phyloP scores from a whole-genome alignment of 2,329 filamentous ascomycete genomes.

The Penicillium rolfsii region DNA sequence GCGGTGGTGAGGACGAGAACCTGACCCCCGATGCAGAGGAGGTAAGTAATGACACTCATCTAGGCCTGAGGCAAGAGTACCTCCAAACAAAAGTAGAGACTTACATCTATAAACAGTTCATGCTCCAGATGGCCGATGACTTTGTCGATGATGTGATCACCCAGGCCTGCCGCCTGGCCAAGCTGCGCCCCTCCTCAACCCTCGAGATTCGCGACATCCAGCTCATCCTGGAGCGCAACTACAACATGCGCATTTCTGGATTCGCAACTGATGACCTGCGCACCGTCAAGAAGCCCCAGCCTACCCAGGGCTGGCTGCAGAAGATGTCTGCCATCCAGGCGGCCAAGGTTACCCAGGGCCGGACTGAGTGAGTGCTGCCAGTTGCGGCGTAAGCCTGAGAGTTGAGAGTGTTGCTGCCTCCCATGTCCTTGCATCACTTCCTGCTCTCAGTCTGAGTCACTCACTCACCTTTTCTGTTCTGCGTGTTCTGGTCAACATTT shows the following conservation, averaged over 20 bases:
- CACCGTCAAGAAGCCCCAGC: slow-evolving; percentile 91
- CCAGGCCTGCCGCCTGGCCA: slow-evolving; percentile 85
- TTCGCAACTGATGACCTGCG: slow-evolving; percentile 93
- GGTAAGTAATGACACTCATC: slow-evolving; percentile 56
- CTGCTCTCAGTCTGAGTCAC: not conserved
- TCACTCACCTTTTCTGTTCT: not conserved
- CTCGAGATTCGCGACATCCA: slow-evolving; percentile 88
- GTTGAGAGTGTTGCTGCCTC: not conserved
- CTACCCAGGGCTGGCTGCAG: slow-evolving; percentile 83
- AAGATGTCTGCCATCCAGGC: slow-evolving; percentile 98
- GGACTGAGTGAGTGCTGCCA: slow-evolving; percentile 37
- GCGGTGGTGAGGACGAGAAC: slow-evolving; percentile 73
- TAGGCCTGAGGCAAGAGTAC: slow-evolving; percentile 1
- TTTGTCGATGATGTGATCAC: slow-evolving; percentile 93
- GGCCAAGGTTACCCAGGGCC: slow-evolving; percentile 69
- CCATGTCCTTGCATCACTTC: not conserved
- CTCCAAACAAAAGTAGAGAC: not conserved
- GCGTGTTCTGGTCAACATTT: not conserved
- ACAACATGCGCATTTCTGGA: slow-evolving; percentile 90
- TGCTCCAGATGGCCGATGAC: slow-evolving; percentile 86
- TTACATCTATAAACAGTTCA: slow-evolving; percentile 60
- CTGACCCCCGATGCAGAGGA: slow-evolving; percentile 94
- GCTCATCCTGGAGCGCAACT: slow-evolving; percentile 78
- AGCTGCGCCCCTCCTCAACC: slow-evolving; percentile 85
- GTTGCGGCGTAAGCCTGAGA: not conserved